Evolutionary conservation across 352 stramenopile species (phyloP), one percentile per base, ranked within the genome.

Genomic region (Pseudoperonospora humuli): DNA sequence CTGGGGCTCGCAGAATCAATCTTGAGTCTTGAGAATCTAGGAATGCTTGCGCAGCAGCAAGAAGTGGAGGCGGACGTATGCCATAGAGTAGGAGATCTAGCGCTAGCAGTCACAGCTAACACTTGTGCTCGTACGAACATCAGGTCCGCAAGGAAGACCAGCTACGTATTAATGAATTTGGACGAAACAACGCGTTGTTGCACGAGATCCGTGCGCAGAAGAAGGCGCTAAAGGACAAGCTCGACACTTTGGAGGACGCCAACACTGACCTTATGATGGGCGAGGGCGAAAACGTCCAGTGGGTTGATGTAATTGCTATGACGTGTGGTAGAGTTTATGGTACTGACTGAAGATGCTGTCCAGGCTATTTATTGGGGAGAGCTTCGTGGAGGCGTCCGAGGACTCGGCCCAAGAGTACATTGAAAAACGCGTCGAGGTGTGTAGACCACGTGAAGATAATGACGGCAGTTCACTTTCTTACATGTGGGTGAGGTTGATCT

Each of bases 221-320:
- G 55, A 85, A 93, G 48, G 67, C 72, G 25, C 62, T 97, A 34
- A 94, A 97, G 84, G 94, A 97, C 75, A 86, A 93, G 32, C 54
- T 98, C 28, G 94, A 98, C 63, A 93, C 93, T 47, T 65, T 98
- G 39, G 93, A 98, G 54, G 95, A 98, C 67, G 95, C 95, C 33
- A 96, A 85, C 37, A 97, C 95, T 47, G 95, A 98, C 78, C 78
- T 98, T 27, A 98, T 98, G 93, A 98, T 98, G 89, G 79, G 76
- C 40, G 80, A 93, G 37, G 82, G 80, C 53, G 80, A 89, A 53
- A 75, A 84, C 38, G 79, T 92, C 34, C 65, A 84, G 75, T 88
- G 41, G 35, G 71, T 67, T 7, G 15, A 40, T 32, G 25, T 7
- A 20, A 28, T 11, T 14, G 21, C 23, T 4, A 15, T 5, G 21